These are phyloP conservation scores for Paecilomyces sp. DNA, from an alignment of 2,329 filamentous ascomycete genomes.

Conservation along the genomic window DNA sequence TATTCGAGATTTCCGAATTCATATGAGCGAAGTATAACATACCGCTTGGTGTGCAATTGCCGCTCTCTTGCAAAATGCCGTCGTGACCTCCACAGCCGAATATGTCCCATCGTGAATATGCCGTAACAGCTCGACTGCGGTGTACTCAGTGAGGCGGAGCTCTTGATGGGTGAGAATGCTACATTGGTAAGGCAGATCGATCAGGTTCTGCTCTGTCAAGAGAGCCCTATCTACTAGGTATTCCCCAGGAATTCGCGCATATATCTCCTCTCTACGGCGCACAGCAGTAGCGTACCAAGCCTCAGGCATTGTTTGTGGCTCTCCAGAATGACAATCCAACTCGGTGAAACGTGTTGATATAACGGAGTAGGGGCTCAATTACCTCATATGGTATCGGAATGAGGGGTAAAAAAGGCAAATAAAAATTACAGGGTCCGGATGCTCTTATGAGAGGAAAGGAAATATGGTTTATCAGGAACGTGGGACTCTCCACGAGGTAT, in stretches of 20 bases:
- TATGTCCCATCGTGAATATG: constrained; percentile 1
- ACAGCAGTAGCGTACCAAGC: not conserved
- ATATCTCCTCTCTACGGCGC: not conserved
- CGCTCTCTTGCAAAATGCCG: constrained; percentile 42
- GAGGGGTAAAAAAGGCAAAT: not conserved
- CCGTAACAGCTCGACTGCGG: constrained; percentile 3
- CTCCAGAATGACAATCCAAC: not conserved
- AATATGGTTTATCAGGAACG: not conserved
- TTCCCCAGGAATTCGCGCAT: not conserved
- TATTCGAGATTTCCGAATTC: not conserved
- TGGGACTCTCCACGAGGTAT: not conserved
- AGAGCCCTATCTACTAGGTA: not conserved
- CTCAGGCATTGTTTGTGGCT: not conserved
- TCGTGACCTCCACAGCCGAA: constrained; percentile 4
- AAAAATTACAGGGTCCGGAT: not conserved
- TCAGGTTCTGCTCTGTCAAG: not conserved
- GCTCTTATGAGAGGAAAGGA: not conserved
- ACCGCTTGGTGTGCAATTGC: constrained; percentile 20
- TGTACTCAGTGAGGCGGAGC: constrained; percentile 3
- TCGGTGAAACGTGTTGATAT: not conserved
- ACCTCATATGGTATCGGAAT: not conserved
- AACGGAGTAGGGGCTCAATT: not conserved
- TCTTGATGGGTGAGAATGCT: constrained; percentile 2
- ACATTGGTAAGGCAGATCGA: not conserved
- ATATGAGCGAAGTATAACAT: not conserved